Percentiles rank a stretch among this genome's conserved stretches.
These are phyloP conservation scores for Amanita fuliginea DNA, from an alignment of 768 basidiomycete species.

Conservation along the genomic window DNA sequence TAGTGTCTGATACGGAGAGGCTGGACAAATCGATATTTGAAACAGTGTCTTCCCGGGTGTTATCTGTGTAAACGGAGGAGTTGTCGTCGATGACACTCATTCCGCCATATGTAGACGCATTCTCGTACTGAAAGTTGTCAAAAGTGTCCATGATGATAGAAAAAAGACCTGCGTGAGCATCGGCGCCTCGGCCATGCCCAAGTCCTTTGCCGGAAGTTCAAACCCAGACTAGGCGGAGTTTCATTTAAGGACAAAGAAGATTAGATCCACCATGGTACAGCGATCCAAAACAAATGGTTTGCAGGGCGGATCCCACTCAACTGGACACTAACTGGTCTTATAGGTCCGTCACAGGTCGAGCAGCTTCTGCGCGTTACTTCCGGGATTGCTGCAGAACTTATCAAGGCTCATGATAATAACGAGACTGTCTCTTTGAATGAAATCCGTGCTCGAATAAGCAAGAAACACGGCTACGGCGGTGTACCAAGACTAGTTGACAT, in stretches of 20 bases:
- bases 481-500: slow-evolving; percentile 95
- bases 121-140: slow-evolving; percentile 80
- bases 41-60: slow-evolving; percentile 40
- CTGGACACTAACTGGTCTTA: neutral
- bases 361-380: slow-evolving; percentile 83
- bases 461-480: slow-evolving; percentile 78
- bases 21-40: slow-evolving; percentile 56
- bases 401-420: slow-evolving; percentile 74
- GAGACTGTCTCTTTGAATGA: slow-evolving; percentile 79
- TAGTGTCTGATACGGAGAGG: slow-evolving; percentile 54
- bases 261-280: slow-evolving; percentile 1
- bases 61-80: slow-evolving; percentile 72
- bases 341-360: slow-evolving; percentile 84
- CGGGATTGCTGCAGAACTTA: slow-evolving; percentile 89
- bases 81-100: slow-evolving; percentile 68
- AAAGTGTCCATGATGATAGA: slow-evolving; percentile 58
- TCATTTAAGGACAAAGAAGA: too few relatives aligned
- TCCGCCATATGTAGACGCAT: slow-evolving; percentile 71
- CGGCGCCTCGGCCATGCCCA: slow-evolving; percentile 2
- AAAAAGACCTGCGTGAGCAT: neutral
- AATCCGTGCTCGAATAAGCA: slow-evolving; percentile 78
- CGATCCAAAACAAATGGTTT: slow-evolving; percentile 4
- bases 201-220: neutral
- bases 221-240: neutral
- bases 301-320: neutral